Conservation (phyloP, 192 early-diverging fungal genomes). For the Pilaira anomala region DNA sequence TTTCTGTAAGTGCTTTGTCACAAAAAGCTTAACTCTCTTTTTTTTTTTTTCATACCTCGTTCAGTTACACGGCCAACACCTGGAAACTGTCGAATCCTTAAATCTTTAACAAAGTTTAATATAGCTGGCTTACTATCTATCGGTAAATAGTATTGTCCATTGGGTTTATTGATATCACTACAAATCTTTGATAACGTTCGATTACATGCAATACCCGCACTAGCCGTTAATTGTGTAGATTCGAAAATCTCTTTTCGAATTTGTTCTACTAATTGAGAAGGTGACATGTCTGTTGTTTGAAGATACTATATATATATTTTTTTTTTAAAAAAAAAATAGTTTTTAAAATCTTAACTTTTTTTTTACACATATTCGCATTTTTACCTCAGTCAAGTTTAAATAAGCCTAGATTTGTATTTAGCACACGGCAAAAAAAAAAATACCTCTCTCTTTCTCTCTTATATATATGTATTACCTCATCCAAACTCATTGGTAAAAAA, state of each 20-base stretch:
- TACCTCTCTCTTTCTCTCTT: neutral
- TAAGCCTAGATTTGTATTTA: constrained; percentile 30
- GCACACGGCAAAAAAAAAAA: neutral
- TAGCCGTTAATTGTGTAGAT: constrained; percentile 43
- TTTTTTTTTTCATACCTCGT: constrained; percentile 7
- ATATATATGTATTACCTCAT: constrained; percentile 37
- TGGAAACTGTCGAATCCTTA: constrained; percentile 51
- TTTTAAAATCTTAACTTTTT: neutral
- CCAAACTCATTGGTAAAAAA: constrained; percentile 48
- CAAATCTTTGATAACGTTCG: constrained; percentile 52
- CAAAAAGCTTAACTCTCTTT: no score
- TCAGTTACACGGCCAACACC: constrained; percentile 59
- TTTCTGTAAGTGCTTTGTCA: no score
- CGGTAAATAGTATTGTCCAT: constrained; percentile 59
- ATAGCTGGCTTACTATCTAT: constrained; percentile 37
- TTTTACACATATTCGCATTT: neutral
- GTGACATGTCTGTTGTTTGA: constrained; percentile 26
- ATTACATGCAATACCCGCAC: constrained; percentile 53
- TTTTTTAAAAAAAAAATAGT: neutral
- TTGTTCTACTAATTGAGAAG: constrained; percentile 43
- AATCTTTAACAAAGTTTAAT: constrained; percentile 40
- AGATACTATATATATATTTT: constrained; percentile 37
- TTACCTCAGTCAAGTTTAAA: constrained; percentile 38
- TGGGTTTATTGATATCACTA: constrained; percentile 67
- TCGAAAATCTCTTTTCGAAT: constrained; percentile 51